Evolutionary conservation across 192 early-diverging fungal species (phyloP).

Genomic region (Backusella tarrabulga): DNA sequence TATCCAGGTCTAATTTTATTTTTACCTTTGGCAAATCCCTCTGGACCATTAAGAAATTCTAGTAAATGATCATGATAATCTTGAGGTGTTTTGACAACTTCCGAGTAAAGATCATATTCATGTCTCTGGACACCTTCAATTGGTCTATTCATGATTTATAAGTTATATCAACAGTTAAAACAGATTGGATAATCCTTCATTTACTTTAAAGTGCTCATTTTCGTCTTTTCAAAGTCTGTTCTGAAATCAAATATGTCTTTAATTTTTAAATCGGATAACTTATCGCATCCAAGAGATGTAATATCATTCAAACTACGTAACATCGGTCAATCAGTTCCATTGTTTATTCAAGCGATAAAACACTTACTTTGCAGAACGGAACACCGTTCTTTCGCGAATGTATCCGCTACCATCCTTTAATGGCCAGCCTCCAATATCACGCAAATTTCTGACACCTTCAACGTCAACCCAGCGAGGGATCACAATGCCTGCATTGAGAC

Average conservation of each 20-base stretch:
- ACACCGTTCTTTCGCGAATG: constrained; percentile 48
- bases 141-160: constrained; percentile 22
- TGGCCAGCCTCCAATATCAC: constrained; percentile 56
- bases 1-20: not conserved
- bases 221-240: constrained; percentile 44
- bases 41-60: not conserved
- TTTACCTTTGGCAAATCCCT: constrained; percentile 9
- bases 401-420: constrained; percentile 45
- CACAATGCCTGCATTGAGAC: constrained; percentile 14
- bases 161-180: not conserved
- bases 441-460: constrained; percentile 54
- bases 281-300: constrained; percentile 39
- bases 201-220: constrained; percentile 36
- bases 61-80: not conserved
- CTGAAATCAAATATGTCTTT: constrained; percentile 51
- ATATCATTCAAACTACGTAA: constrained; percentile 40
- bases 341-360: not conserved
- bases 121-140: constrained; percentile 37
- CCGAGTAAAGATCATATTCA: constrained; percentile 3
- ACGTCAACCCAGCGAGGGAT: constrained; percentile 45
- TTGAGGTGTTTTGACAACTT: not conserved
- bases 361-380: constrained; percentile 50
- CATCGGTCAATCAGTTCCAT: not conserved
- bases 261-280: constrained; percentile 43
- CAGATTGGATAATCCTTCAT: not conserved